A percentile compares a stretch with the other conserved stretches of the same genome.
phyloP scores from a whole-genome alignment of 192 early-diverging fungal species.

The Rhizoclosmatium globosum region DNA sequence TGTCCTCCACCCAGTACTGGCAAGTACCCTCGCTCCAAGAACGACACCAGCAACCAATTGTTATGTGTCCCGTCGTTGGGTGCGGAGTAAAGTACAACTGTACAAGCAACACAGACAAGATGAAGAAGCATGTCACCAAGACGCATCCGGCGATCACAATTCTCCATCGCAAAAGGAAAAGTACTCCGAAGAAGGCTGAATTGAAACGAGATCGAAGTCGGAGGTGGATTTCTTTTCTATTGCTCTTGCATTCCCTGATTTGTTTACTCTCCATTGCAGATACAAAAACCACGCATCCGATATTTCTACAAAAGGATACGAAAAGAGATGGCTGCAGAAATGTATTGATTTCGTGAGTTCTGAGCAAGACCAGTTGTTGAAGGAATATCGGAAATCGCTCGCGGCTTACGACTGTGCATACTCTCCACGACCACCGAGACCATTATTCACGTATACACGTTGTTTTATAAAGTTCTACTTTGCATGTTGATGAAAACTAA shows the following conservation, averaged over 20 bases:
- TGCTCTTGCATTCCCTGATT: not conserved
- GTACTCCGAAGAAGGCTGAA: not conserved
- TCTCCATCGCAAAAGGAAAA: not conserved
- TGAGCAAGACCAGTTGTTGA: not conserved
- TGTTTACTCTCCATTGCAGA: too few species aligned
- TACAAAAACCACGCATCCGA: not conserved
- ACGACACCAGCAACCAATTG: not conserved
- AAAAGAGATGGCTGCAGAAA: constrained; percentile 7
- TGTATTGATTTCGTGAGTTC: not conserved
- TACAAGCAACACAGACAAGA: not conserved
- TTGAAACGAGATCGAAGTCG: not conserved
- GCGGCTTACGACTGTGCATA: not conserved
- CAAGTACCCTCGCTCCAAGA: constrained; percentile 13
- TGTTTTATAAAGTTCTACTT: constrained; percentile 6
- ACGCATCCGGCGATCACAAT: not conserved
- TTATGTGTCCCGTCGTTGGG: not conserved
- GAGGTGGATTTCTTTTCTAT: not conserved
- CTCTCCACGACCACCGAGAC: constrained; percentile 10
- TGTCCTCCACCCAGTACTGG: constrained; percentile 3
- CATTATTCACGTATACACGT: not conserved
- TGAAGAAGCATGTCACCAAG: not conserved
- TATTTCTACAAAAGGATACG: constrained; percentile 1
- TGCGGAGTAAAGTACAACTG: not conserved
- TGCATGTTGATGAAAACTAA: not conserved
- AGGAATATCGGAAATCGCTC: not conserved